Evolutionary conservation across 371 early-diverging fungal genomes (phyloP), one percentile per base, ranked within the genome.

Genomic region (Apophysomyces variabilis): DNA sequence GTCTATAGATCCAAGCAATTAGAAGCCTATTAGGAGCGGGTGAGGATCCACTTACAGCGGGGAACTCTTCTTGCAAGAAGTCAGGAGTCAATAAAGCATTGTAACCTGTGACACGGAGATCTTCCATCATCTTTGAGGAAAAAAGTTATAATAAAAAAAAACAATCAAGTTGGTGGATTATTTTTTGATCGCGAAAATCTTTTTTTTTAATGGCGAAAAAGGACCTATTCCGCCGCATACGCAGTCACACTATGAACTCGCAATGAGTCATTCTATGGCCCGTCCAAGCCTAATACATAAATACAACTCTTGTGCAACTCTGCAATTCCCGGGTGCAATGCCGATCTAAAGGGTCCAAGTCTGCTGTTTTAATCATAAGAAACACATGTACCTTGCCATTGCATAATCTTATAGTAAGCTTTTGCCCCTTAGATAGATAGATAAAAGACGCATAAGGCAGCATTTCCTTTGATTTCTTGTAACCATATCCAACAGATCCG

Each of bases 21-120:
- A 50, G 32, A 26, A 26, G 3, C 32, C 32, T 26, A 26, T 26
- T 2, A 26, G 3, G 32, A 26, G 3, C 32, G 1, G 32, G 3
- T 1, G 3, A 26, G 32, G 32, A 26, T 26, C 32, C 37, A 57
- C 73, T 78, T 83, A 88, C 89, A 66, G 81, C 66, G 57, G 89
- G 85, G 44, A 81, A 72, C 65, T 88, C 89, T 69, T 85, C 86
- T 66, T 86, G 85, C 38, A 88, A 72, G 69, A 78, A 81, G 63
- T 86, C 78, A 58, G 89, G 89, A 54, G 85, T 80, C 32, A 88
- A 65, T 43, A 88, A 75, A 36, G 89, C 85, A 21, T 85, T 83
- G 78, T 88, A 87, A 54, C 86, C 86, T 38, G 80, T 73, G 61
- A 88, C 82, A 66, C 87, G 86, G 62, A 87, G 77, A 69, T 88